phyloP scores from a whole-genome alignment of 2,329 filamentous ascomycete species.

The Monosporascus sp. region DNA sequence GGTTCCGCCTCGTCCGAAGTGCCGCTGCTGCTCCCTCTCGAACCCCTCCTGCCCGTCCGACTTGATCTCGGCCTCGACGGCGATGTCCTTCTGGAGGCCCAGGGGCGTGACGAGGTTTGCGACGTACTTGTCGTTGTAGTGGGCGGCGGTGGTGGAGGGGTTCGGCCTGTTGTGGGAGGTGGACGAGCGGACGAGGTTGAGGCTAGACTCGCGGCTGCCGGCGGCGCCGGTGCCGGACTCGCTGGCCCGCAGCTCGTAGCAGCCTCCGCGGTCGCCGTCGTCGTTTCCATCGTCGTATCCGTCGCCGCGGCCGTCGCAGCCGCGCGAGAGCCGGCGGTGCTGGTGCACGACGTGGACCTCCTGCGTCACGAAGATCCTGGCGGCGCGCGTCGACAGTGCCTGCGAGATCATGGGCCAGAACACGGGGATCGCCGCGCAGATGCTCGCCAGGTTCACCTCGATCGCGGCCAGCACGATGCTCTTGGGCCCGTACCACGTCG shows the following conservation, averaged over 20 bases:
- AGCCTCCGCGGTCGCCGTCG: no score
- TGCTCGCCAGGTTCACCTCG: slow-evolving; percentile 28
- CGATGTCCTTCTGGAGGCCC: slow-evolving; percentile 7
- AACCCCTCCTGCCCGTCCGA: slow-evolving; percentile 22
- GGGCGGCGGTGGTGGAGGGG: slow-evolving; percentile 7
- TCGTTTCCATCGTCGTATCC: neutral
- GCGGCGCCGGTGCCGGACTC: neutral
- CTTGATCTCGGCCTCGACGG: slow-evolving; percentile 15
- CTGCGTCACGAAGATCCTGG: slow-evolving; percentile 30
- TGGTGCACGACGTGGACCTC: slow-evolving; percentile 27
- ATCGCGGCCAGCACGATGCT: slow-evolving; percentile 27
- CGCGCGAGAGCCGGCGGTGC: slow-evolving; percentile 18
- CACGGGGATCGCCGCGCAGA: slow-evolving; percentile 27
- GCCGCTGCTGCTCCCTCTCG: slow-evolving; percentile 17
- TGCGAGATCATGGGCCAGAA: slow-evolving; percentile 27
- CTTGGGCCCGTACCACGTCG: slow-evolving; percentile 29
- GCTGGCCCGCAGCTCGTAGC: slow-evolving; percentile 8
- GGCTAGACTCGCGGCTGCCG: slow-evolving; percentile 8
- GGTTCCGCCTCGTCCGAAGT: slow-evolving; percentile 4
- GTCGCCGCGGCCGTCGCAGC: neutral
- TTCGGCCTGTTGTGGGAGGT: no score
- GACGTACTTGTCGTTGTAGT: slow-evolving; percentile 15
- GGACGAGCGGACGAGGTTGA: slow-evolving; percentile 6
- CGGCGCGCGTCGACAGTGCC: slow-evolving; percentile 7
- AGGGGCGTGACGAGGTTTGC: slow-evolving; percentile 14